These are phyloP conservation scores for Beauveria pseudobassiana DNA, from an alignment of 2,329 filamentous ascomycete species.

Conservation along the genomic window DNA sequence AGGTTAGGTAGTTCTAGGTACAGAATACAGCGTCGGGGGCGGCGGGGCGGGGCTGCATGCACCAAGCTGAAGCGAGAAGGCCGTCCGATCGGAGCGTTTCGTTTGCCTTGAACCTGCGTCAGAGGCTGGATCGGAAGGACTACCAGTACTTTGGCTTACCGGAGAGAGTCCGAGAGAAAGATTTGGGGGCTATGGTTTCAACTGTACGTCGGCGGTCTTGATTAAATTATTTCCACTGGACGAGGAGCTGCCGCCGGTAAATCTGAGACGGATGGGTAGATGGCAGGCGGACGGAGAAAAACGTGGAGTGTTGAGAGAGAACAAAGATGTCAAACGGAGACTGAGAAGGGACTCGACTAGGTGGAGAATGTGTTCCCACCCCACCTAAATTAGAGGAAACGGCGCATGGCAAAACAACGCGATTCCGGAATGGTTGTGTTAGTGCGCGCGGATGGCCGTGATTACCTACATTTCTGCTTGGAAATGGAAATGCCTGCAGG, in stretches of 20 bases:
- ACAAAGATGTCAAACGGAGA: background rate
- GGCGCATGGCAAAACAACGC: background rate
- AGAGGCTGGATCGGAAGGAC: background rate
- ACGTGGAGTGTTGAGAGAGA: too few species aligned
- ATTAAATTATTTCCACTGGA: background rate
- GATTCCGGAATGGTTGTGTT: too few species aligned
- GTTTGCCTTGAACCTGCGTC: background rate
- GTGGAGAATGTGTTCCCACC: background rate
- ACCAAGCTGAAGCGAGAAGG: background rate
- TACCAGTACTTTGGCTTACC: background rate
- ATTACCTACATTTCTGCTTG: too few species aligned
- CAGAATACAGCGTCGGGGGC: too few species aligned
- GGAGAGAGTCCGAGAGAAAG: background rate
- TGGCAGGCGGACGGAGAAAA: too few species aligned
- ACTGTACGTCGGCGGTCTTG: background rate
- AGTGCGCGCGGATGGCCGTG: too few species aligned
- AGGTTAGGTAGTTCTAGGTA: too few species aligned
- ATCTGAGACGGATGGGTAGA: background rate
- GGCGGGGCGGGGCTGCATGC: background rate
- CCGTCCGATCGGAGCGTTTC: slow-evolving; percentile 1
- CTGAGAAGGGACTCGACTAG: background rate
- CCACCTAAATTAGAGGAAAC: background rate
- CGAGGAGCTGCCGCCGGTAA: background rate
- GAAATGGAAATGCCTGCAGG: too few species aligned
- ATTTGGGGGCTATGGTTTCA: background rate